These are phyloP conservation scores for Spergularia bocconei DNA, from an alignment of 148 eudicot species.

Conservation along the genomic window DNA sequence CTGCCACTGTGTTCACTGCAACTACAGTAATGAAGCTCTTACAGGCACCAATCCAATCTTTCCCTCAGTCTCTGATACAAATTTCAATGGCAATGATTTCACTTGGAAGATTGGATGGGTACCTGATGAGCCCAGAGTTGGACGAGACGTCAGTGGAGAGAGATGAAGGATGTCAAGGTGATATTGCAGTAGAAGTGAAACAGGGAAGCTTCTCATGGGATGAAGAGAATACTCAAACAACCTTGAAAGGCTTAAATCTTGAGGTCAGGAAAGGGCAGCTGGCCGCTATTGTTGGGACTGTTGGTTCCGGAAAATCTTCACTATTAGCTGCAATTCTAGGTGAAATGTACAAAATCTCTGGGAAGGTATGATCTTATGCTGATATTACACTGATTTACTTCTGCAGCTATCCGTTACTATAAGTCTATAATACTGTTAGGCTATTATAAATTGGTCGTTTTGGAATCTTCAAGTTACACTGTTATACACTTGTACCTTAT, in stretches of 20 bases:
- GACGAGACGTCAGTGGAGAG: slow-evolving; percentile 63
- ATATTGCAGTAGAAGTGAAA: slow-evolving; percentile 59
- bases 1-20: slow-evolving; percentile 73
- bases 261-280: slow-evolving; percentile 70
- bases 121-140: slow-evolving; percentile 72
- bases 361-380: slow-evolving; percentile 48
- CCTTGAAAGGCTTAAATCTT: slow-evolving; percentile 52
- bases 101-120: slow-evolving; percentile 63
- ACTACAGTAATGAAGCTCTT: slow-evolving; percentile 65
- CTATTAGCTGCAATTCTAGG: slow-evolving; percentile 76
- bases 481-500: neutral
- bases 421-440: neutral
- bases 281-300: slow-evolving; percentile 89
- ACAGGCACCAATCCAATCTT: slow-evolving; percentile 81
- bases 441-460: neutral
- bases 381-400: neutral
- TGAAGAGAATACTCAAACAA: slow-evolving; percentile 52
- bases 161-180: slow-evolving; percentile 47
- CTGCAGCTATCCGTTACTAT: neutral
- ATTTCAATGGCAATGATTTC: slow-evolving; percentile 88
- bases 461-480: neutral
- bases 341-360: slow-evolving; percentile 85
- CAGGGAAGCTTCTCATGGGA: slow-evolving; percentile 84
- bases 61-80: slow-evolving; percentile 90
- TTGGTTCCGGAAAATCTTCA: slow-evolving; percentile 92